Evolutionary conservation across 768 basidiomycete species (phyloP), one percentile per base, ranked within the genome.

Genomic region (Panaeolus papilionaceus): DNA sequence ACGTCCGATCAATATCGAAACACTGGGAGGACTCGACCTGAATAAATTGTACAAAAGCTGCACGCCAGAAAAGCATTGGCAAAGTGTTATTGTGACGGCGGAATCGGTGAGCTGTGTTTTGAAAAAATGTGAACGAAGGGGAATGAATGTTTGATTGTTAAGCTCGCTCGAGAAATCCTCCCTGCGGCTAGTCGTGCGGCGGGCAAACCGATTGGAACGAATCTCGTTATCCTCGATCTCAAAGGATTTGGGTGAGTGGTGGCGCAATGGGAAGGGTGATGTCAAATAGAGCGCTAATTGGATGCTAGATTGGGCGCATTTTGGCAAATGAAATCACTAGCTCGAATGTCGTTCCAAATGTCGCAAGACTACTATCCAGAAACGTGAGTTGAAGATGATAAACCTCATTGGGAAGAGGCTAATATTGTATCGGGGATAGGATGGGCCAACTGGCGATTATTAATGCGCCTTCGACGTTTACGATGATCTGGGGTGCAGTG

Each of bases 341-440:
- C 84, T 26, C 82, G 86, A 62, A 79, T 76, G 62, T 86, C 88
- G 7, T 91, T 93, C 75, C 90, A 92, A 70, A 81, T 93, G 65
- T 92, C 91, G 1, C 92, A 93, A 76, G 90, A 92, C 71, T 93
- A 91, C 76, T 93, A 84, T 69, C 92, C 92, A 1, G 92, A 93
- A 74, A 89, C 89, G 91, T 92, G 73, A 64, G 86, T 74, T 28
- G n/a, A 16, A 6, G 49, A 23, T 28, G 18, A 28, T n/a, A 20
- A 49, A 49, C 54, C 12, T 28, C 14, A 12, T 58, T 33, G 26
- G 11, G 54, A 51, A 20, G 26, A 58, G 54, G 45, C 26, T 28
- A 49, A 38, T 64, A 54, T 28, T 64, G 39, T 7, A 33, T 58
- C 45, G 20, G 61, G 26, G 23, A 40, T 68, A 92, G 92, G 3